Conservation (phyloP, 495 filamentous ascomycete species). For the Daldinia concentrica region DNA sequence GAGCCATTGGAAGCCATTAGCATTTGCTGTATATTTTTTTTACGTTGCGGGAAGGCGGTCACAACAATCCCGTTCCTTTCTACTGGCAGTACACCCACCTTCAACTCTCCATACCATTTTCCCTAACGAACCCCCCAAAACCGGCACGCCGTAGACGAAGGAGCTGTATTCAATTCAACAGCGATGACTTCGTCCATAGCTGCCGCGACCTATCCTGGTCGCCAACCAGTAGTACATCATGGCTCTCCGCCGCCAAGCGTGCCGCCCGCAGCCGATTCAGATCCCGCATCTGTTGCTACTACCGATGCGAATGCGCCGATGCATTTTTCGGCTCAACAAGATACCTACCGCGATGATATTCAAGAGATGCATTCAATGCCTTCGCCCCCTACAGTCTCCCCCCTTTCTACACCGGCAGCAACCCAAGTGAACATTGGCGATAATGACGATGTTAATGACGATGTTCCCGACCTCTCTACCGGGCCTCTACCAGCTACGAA, state of each 20-base stretch:
- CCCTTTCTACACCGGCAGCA: slow-evolving; percentile 47
- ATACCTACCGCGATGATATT: slow-evolving; percentile 29
- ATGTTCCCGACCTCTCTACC: slow-evolving; percentile 36
- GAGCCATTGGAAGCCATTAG: slow-evolving; percentile 18
- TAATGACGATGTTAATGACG: slow-evolving; percentile 39
- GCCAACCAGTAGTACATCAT: slow-evolving; percentile 8
- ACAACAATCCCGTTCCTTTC: slow-evolving; percentile 39
- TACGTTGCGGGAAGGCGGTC: slow-evolving; percentile 48
- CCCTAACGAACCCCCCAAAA: slow-evolving; percentile 9
- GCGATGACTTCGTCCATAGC: slow-evolving; percentile 53
- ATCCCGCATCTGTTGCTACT: slow-evolving; percentile 13
- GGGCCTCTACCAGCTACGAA: slow-evolving; percentile 36
- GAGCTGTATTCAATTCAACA: slow-evolving; percentile 47
- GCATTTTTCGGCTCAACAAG: slow-evolving; percentile 8
- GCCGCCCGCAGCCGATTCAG: slow-evolving; percentile 14
- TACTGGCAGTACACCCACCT: slow-evolving; percentile 39
- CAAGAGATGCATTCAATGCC: slow-evolving; percentile 42
- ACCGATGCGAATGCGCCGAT: slow-evolving; percentile 36
- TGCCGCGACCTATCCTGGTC: slow-evolving; percentile 39
- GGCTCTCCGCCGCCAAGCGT: slow-evolving; percentile 25
- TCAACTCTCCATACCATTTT: not conserved
- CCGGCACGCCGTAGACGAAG: slow-evolving; percentile 47
- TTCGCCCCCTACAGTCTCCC: slow-evolving; percentile 47
- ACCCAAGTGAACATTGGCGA: slow-evolving; percentile 44
- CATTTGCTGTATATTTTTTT: slow-evolving; percentile 44